Evolutionary conservation across 805 yeast species (phyloP), one percentile per base, ranked within the genome.

Genomic region (Candida verbasci): DNA sequence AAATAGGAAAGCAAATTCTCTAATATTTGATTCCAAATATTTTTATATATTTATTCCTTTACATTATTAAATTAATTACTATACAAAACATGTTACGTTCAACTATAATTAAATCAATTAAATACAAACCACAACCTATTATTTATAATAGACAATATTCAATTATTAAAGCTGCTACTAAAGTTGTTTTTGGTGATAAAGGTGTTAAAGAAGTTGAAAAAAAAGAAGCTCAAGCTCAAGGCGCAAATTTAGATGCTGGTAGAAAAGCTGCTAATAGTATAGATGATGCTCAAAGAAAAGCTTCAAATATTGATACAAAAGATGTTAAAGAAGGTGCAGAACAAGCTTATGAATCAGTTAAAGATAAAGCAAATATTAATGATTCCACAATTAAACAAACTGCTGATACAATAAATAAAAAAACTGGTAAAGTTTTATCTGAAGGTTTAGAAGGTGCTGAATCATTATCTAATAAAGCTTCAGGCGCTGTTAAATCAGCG

Each of bases 81-180:
- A n/a, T n/a, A n/a, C n/a, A n/a, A n/a, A n/a, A n/a, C 6, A 37
- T 37, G 39, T 29, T 37, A 9, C 35, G 35, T 37, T 30, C 21
- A 17, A 37, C 39, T 30, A 9, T 37, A 12, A 3, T 37, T 4
- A 29, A 30, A 35, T 34, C 37, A 20, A 35, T 31, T 15, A 24
- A 14, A 23, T 6, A 15, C 5, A 15, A 14, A n/a, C 22, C 25
- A 20, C 14, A 6, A 17, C 28, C 31, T 12, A 17, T 24, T 25
- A 24, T 29, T 10, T 15, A 17, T 4, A 26, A 11, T 10, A 33
- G 42, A 38, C 20, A 34, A 6, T 48, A 48, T 39, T 54, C 62
- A 11, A 49, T 64, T 10, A 47, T 63, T 10, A 66, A 56, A 31
- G 38, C 58, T 10, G 65, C 68, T 16, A 64, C 64, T 48, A 61